Percentiles rank a stretch among this genome's conserved stretches.
These are phyloP conservation scores for Alnus rubra DNA, from an alignment of 306 rosid genomes.

Conservation along the genomic window DNA sequence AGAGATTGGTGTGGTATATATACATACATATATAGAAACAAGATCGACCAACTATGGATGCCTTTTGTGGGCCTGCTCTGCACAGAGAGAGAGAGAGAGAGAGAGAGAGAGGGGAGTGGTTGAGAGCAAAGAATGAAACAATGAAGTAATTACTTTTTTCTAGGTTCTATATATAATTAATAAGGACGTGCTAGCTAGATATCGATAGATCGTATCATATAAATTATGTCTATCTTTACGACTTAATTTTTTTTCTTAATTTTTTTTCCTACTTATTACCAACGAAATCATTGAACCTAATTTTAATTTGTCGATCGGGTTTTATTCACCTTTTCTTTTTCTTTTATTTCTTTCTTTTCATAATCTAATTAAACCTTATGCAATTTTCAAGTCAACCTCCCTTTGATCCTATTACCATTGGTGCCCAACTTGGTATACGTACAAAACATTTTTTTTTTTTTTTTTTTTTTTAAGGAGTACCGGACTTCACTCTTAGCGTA, in stretches of 20 bases:
- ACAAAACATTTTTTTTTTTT: too few species aligned
- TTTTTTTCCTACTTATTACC: background rate
- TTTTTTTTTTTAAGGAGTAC: too few species aligned
- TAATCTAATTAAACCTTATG: too few species aligned
- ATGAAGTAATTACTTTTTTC: too few species aligned
- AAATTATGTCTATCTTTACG: background rate
- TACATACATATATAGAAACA: too few species aligned
- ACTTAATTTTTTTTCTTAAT: background rate
- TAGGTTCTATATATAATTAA: background rate
- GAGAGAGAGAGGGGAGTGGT: background rate
- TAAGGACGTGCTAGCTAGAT: background rate
- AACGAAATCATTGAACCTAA: background rate
- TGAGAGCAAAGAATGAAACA: background rate
- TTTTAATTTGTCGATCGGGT: background rate
- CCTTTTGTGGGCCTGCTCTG: background rate
- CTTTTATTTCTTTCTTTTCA: too few species aligned
- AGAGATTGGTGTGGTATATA: too few species aligned
- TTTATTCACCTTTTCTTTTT: too few species aligned
- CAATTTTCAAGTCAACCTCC: too few species aligned
- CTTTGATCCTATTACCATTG: too few species aligned
- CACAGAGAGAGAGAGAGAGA: background rate
- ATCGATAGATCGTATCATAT: background rate
- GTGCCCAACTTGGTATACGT: too few species aligned
- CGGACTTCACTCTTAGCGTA: too few species aligned
- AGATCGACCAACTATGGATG: background rate